Base-by-base conservation (phyloP, 140 eudicot species). In the Cichorium intybus region DNA sequence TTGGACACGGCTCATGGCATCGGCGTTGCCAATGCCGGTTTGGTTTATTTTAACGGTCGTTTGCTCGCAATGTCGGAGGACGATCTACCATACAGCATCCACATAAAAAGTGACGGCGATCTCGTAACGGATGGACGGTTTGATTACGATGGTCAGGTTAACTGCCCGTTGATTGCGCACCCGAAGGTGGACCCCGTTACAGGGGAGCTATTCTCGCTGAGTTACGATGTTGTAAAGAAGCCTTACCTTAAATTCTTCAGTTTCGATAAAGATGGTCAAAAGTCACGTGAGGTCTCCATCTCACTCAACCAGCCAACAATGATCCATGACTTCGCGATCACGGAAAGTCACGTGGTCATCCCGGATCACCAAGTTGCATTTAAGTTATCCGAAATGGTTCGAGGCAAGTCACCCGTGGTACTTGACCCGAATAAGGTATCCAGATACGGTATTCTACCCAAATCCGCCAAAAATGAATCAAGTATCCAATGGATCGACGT, bases 241-340 rank as follows among this genome's bases (percentile, higher is more conserved):
- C 96, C 96, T 16, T 72, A 88, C 84, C 83, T 88, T 63, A 88
- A 80, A 74, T 80, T 74, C 75, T 76, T 85, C 69, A 62, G 77
- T 26, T 85, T 82, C 28, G 78, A 82, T 11, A 43, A 22, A 45
- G 22, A 50, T 4, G 94, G 94, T 56, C 71, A 57, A 3, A 88
- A 74, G 84, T 71, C 84, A 75, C 84, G 90, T 75, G 96, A 85
- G 45, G 69, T 85, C 0, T 35, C 80, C 26, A 79, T 88, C 48
- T 71, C 87, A 21, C 50, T 88, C 10, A 45, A 43, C 15, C 83
- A 80, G 27, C 96, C 96, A 11, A 82, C 94, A 10, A 85, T 88
- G 90, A 82, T 88, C 2, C 96, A 88, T 75, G 96, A 88, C 75
- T 88, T 88, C 14, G 90, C 94, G 9, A 82, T 88, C 47, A 77